Evolutionary conservation across 2,329 filamentous ascomycete genomes (phyloP).

Genomic region (Xylariaceae sp.): DNA sequence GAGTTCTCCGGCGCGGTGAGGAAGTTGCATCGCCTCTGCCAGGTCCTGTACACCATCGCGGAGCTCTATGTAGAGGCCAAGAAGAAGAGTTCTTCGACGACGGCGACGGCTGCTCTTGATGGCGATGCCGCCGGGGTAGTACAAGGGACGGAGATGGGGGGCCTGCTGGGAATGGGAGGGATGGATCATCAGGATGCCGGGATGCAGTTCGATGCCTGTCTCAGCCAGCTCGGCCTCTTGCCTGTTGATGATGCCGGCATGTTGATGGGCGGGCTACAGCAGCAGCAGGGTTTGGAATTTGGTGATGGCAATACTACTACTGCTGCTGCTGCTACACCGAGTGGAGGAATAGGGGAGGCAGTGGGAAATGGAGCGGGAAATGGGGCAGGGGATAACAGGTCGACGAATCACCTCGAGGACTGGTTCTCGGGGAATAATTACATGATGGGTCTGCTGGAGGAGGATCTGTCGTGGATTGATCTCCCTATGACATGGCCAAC

Average conservation of each 20-base stretch:
- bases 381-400: too few relatives aligned
- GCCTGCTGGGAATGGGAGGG: too few relatives aligned
- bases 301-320: not conserved
- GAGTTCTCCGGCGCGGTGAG: slow-evolving; percentile 43
- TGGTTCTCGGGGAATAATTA: slow-evolving; percentile 33
- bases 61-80: slow-evolving; percentile 54
- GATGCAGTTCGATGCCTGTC: slow-evolving; percentile 32
- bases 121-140: too few relatives aligned
- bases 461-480: slow-evolving; percentile 30
- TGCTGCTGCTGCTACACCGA: too few relatives aligned
- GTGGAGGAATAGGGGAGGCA: too few relatives aligned
- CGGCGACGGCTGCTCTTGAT: too few relatives aligned
- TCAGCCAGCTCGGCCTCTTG: slow-evolving; percentile 32
- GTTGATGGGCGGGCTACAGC: too few relatives aligned
- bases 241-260: slow-evolving; percentile 18
- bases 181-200: too few relatives aligned
- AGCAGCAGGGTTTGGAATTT: slow-evolving; percentile 6
- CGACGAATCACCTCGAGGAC: slow-evolving; percentile 29
- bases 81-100: too few relatives aligned
- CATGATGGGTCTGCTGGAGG: slow-evolving; percentile 30
- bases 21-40: slow-evolving; percentile 52
- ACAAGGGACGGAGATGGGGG: too few relatives aligned
- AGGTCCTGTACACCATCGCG: slow-evolving; percentile 53
- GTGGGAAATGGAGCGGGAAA: too few relatives aligned
- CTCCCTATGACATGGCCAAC: slow-evolving; percentile 21